These are phyloP conservation scores for Claviceps digitariae DNA, from an alignment of 2,329 filamentous ascomycete species.

Conservation along the genomic window DNA sequence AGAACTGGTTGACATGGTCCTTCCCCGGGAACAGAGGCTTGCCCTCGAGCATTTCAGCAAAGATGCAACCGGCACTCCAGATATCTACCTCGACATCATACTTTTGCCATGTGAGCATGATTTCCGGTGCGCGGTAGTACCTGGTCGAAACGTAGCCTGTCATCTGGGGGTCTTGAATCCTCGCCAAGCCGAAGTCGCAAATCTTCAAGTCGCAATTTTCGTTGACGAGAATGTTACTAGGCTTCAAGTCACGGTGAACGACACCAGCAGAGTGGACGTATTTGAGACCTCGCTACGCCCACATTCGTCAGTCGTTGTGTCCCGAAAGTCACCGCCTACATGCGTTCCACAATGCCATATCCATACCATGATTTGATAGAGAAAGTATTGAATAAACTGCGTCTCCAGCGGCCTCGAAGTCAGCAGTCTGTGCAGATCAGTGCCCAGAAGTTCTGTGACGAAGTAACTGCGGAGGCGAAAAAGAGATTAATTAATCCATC, in stretches of 20 bases:
- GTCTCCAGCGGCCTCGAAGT: constrained; percentile 95
- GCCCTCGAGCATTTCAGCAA: constrained; percentile 97
- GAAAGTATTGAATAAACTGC: constrained; percentile 99
- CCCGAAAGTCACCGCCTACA: not conserved
- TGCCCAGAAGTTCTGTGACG: constrained; percentile 93
- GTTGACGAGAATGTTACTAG: constrained; percentile 98
- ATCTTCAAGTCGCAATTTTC: constrained; percentile 99
- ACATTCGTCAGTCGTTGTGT: constrained; percentile 6
- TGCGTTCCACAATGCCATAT: not conserved
- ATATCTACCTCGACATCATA: constrained; percentile 99
- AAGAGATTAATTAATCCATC: constrained; percentile 7
- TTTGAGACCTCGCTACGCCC: constrained; percentile 74
- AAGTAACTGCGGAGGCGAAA: constrained; percentile 56
- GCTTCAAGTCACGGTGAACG: constrained; percentile 94
- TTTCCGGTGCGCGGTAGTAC: constrained; percentile 97
- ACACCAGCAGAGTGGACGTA: constrained; percentile 98
- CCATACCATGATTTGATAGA: constrained; percentile 90
- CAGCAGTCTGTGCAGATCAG: constrained; percentile 87
- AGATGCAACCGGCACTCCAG: constrained; percentile 98
- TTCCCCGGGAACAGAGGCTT: constrained; percentile 98
- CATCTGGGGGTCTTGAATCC: constrained; percentile 99
- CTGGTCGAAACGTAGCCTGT: constrained; percentile 96
- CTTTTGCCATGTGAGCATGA: constrained; percentile 99
- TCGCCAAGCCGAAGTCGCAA: constrained; percentile 93
- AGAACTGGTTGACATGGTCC: constrained; percentile 99